Percentiles rank a stretch among this genome's conserved stretches.
These are phyloP conservation scores for Fusarium sublunatum DNA, from an alignment of 2,329 filamentous ascomycete genomes.

Conservation along the genomic window DNA sequence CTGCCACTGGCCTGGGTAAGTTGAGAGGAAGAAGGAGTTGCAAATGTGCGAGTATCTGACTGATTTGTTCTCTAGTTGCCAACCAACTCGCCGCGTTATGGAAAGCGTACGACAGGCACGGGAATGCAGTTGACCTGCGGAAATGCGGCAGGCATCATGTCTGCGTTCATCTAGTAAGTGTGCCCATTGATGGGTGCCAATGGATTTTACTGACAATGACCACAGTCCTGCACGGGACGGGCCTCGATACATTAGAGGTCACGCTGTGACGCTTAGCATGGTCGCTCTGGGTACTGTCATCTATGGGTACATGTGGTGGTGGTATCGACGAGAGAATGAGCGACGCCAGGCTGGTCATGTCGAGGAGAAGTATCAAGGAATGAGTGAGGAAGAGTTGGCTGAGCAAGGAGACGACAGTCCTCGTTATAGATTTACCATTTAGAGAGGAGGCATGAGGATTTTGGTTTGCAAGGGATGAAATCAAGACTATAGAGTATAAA, in stretches of 20 bases:
- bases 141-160: conserved; percentile 78
- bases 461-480: background rate
- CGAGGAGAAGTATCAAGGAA: conserved; percentile 52
- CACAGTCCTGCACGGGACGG: conserved; percentile 58
- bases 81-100: conserved; percentile 78
- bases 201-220: conserved; percentile 22
- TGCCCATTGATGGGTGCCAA: accelerated
- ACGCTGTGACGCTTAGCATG: conserved; percentile 69
- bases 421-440: conserved; percentile 59
- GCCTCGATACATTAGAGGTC: conserved; percentile 70
- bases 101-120: conserved; percentile 78
- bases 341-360: conserved; percentile 55
- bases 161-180: conserved; percentile 70
- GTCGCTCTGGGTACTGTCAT: conserved; percentile 65
- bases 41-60: conserved; percentile 1
- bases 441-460: conserved; percentile 1
- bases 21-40: background rate
- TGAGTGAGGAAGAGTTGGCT: conserved; percentile 60
- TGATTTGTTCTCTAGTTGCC: conserved; percentile 56
- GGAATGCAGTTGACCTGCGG: conserved; percentile 77
- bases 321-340: conserved; percentile 61
- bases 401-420: conserved; percentile 66
- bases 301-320: conserved; percentile 66
- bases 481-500: too few relatives aligned
- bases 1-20: conserved; percentile 66